Conservation (phyloP, 331 rosid species). For the Dryas integrifolia region DNA sequence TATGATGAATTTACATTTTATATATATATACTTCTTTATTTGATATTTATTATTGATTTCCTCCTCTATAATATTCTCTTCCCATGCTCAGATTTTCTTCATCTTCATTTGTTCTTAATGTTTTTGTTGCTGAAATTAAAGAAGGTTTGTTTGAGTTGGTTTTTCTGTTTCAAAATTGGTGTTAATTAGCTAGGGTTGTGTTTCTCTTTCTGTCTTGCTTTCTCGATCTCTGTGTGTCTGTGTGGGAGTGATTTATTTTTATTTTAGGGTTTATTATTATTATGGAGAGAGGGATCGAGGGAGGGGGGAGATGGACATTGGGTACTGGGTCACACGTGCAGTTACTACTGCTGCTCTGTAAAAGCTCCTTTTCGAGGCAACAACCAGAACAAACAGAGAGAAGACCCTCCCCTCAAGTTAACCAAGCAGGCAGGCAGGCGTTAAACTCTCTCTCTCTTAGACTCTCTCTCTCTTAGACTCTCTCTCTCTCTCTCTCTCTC, state of each 20-base stretch:
- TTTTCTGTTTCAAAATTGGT: too few species aligned
- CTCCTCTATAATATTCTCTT: too few species aligned
- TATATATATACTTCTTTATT: too few species aligned
- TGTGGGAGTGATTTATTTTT: neutral
- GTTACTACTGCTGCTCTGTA: constrained; percentile 30
- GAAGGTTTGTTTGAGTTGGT: too few species aligned
- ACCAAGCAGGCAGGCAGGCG: constrained; percentile 23
- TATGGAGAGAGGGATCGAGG: constrained; percentile 20
- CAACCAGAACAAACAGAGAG: constrained; percentile 50
- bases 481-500: constrained; percentile 20
- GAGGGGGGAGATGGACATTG: constrained; percentile 53
- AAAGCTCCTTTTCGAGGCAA: constrained; percentile 84
- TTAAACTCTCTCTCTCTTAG: constrained; percentile 34
- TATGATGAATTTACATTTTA: too few species aligned
- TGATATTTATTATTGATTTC: too few species aligned
- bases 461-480: constrained; percentile 22
- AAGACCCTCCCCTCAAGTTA: constrained; percentile 29
- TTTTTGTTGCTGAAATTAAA: too few species aligned
- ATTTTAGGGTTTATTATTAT: constrained; percentile 56
- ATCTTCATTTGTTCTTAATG: too few species aligned
- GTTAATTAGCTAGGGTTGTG: constrained; percentile 8
- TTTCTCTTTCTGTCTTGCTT: constrained; percentile 33
- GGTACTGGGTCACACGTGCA: constrained; percentile 88
- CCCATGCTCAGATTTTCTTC: too few species aligned
- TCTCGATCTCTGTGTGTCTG: neutral